These are phyloP conservation scores for Cladorrhinum samala DNA, from an alignment of 495 filamentous ascomycete species.

Conservation along the genomic window DNA sequence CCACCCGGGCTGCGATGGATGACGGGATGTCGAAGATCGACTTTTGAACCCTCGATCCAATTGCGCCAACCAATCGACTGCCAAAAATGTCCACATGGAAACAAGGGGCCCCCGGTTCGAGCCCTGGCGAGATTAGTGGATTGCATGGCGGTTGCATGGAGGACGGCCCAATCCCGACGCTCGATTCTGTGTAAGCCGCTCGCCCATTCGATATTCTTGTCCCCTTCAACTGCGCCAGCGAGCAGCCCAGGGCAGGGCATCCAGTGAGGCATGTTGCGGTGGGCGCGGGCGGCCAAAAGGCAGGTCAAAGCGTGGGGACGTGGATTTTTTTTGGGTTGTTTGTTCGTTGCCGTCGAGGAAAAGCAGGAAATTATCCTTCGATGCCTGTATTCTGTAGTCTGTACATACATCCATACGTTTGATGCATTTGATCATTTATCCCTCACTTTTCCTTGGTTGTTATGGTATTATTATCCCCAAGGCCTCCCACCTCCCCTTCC, in stretches of 20 bases:
- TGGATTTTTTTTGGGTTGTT: too few species aligned
- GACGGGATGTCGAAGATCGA: constrained; percentile 6
- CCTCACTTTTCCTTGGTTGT: background rate
- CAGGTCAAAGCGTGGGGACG: too few species aligned
- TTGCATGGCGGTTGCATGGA: constrained; percentile 17
- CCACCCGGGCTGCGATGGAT: constrained; percentile 1
- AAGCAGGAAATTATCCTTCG: too few species aligned
- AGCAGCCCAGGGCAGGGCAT: background rate
- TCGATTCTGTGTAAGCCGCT: constrained; percentile 18
- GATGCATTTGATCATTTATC: background rate
- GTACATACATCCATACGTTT: too few species aligned
- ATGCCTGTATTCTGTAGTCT: too few species aligned
- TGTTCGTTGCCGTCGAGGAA: too few species aligned
- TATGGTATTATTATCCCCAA: background rate
- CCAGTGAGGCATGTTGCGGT: background rate
- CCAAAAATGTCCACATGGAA: constrained; percentile 20
- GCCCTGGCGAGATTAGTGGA: constrained; percentile 31
- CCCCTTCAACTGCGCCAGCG: background rate
- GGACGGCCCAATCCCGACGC: constrained; percentile 25
- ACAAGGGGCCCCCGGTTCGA: constrained; percentile 17
- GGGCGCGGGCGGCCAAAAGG: too few species aligned
- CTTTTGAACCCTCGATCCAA: constrained; percentile 5
- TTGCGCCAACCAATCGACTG: constrained; percentile 9
- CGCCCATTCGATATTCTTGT: constrained; percentile 2
- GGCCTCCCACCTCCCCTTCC: too few species aligned